Conservation (phyloP, 2,329 filamentous ascomycete species). For the Aspergillus jensenii region DNA sequence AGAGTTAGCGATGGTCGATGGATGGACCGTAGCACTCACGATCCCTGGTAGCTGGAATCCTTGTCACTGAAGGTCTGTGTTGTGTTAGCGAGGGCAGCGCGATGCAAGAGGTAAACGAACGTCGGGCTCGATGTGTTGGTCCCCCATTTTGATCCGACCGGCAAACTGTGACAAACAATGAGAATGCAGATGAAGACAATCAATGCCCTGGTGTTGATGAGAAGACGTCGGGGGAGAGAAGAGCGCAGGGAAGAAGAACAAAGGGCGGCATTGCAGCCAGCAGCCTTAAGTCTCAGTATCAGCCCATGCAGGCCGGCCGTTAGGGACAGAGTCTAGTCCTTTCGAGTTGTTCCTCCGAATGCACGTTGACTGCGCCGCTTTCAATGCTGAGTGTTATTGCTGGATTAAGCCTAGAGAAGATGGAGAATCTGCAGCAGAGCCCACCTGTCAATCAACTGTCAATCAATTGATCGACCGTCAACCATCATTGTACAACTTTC, state of each 20-base stretch:
- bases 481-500: too few relatives aligned
- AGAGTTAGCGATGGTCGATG: slow-evolving; percentile 1
- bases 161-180: background rate
- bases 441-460: background rate
- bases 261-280: background rate
- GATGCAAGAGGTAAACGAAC: slow-evolving; percentile 8
- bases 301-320: slow-evolving; percentile 8
- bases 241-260: background rate
- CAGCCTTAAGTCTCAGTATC: background rate
- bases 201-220: too few relatives aligned
- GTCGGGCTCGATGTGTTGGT: background rate
- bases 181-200: background rate
- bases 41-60: slow-evolving; percentile 28
- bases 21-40: slow-evolving; percentile 21
- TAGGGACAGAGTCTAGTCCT: background rate
- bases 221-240: background rate
- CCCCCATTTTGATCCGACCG: slow-evolving; percentile 1
- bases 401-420: too few relatives aligned
- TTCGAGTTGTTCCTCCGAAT: too few relatives aligned
- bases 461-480: too few relatives aligned
- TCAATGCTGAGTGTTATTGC: too few relatives aligned
- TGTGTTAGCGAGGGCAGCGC: background rate
- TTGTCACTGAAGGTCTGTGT: slow-evolving; percentile 22
- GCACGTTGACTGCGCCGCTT: too few relatives aligned
- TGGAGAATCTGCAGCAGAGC: background rate